Base-by-base conservation (phyloP, 2,329 filamentous ascomycete species). In the Dactylellina sp. region DNA sequence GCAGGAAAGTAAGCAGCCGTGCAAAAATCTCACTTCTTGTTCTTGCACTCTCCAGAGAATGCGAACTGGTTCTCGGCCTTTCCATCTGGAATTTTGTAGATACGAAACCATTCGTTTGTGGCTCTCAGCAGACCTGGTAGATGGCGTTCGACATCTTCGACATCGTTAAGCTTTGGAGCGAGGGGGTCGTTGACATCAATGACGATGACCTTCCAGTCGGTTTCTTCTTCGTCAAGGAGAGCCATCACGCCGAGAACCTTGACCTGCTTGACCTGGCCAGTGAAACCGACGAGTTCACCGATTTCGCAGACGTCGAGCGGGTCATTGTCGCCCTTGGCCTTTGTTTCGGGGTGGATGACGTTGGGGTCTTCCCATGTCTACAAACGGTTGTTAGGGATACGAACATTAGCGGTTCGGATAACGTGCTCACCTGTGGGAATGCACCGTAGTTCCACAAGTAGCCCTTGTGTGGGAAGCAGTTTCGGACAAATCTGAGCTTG, bases 21-120 rank as follows among this genome's bases (percentile, higher is more conserved):
- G n/a, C n/a, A n/a, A n/a, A 14, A 22, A 12, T 14, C 87, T 77
- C 79, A 93, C 91, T 91, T 92, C 89, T 93, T 96, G 90, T 99
- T 99, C 91, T 99, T 99, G 91, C 94, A 98, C 87, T 99, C 95
- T 86, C 95, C 95, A 74, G 93, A 97, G 87, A 99, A 99, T 80
- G 95, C 95, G 82, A 99, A 99, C 86, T 98, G 95, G 89, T 99
- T 99, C 91, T 99, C 95, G 80, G 94, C 93, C 93, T 99, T 99
- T 87, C 95, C 95, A 82, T 99, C 95, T 82, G 95, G 95, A 84
- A 99, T 99, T 88, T 99, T 99, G 91, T 99, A 99, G 89, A 99
- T 99, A 84, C 95, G 93, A 93, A 99, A 99, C 95, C 95, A 99
- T 87, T 99, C 95, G 82, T 99, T 99, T 82, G 94, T 98, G 81